Evolutionary conservation across 73 alveolate genomes (phyloP), one percentile per base, ranked within the genome.

Genomic region (Paramecium tetraurelia): DNA sequence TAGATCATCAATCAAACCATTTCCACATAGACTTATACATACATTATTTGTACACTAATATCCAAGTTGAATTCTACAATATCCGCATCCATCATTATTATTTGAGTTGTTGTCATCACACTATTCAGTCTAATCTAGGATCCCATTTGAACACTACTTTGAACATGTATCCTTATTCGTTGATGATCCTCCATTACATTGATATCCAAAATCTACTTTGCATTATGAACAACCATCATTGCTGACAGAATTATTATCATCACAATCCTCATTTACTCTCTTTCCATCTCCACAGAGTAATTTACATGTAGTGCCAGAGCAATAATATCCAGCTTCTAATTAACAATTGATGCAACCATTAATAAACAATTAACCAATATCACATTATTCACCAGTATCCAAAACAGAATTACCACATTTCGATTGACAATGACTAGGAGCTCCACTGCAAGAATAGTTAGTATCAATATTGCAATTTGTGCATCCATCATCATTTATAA

Each of bases 141-240:
- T 4, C 11, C 41, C 31, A 46, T 80, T 80, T 6, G 90, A 31
- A 35, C 93, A 85, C 21, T 21, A 18, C 20, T 50, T 80, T 48
- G 50, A 18, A 33, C 95, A 92, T 18, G 76, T 35, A 24, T 92
- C 96, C 21, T 85, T 46, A 1, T 68, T 27, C 8, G 87, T 59
- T 5, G 94, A 41, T 31, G 84, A 22, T 11, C 98, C 98, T 20
- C 93, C 96, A 22, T 69, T 3, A 71, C 98, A 95, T 5, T 27
- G 8, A 85, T 59, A 95, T 33, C 96, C 98, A 20, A 36, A 63
- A 44, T 95, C 98, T 11, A 93, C 68, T 36, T 44, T 27, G 22
- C 98, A 93, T n/a, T 72, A 3, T 11, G 86, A 35, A 44, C 98
- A 95, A 1, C 98, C 98, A 93, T 95, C 98, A 21, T 93, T 93